Evolutionary conservation across 768 basidiomycete genomes (phyloP).

Genomic region (Mycena pura): DNA sequence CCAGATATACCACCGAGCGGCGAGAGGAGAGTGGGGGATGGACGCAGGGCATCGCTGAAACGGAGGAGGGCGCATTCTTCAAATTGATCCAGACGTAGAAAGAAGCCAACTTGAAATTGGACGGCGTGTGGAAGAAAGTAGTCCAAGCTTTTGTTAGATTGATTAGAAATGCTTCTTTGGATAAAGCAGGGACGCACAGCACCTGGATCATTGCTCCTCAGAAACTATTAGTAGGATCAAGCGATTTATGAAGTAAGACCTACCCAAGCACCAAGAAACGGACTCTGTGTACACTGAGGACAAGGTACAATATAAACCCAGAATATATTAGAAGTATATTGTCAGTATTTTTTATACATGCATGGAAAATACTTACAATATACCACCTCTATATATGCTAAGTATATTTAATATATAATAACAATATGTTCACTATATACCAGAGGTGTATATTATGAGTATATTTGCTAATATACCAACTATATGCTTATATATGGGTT

Average conservation of each 20-base stretch:
- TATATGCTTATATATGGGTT: too few relatives aligned
- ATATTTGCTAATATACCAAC: too few relatives aligned
- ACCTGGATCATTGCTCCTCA: conserved; percentile 6
- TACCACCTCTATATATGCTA: too few relatives aligned
- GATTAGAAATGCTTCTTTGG: background rate
- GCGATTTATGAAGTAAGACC: too few relatives aligned
- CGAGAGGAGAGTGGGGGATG: conserved; percentile 12
- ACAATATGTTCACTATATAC: too few relatives aligned
- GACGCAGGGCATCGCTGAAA: conserved; percentile 5
- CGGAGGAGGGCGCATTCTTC: background rate
- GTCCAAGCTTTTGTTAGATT: background rate
- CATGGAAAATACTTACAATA: too few relatives aligned
- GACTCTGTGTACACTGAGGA: too few relatives aligned
- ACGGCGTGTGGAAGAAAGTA: conserved; percentile 18
- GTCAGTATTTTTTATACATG: too few relatives aligned
- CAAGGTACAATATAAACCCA: too few relatives aligned
- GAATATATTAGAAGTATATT: too few relatives aligned
- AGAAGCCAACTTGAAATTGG: conserved; percentile 21
- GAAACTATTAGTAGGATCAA: background rate
- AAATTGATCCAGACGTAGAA: conserved; percentile 12
- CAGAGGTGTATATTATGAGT: too few relatives aligned
- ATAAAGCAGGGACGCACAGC: background rate
- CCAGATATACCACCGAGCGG: conserved; percentile 12
- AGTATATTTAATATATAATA: too few relatives aligned
- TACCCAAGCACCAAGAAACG: background rate